These are phyloP conservation scores for Gaeumannomyces tritici DNA, from an alignment of 2,329 filamentous ascomycete genomes.

Conservation along the genomic window DNA sequence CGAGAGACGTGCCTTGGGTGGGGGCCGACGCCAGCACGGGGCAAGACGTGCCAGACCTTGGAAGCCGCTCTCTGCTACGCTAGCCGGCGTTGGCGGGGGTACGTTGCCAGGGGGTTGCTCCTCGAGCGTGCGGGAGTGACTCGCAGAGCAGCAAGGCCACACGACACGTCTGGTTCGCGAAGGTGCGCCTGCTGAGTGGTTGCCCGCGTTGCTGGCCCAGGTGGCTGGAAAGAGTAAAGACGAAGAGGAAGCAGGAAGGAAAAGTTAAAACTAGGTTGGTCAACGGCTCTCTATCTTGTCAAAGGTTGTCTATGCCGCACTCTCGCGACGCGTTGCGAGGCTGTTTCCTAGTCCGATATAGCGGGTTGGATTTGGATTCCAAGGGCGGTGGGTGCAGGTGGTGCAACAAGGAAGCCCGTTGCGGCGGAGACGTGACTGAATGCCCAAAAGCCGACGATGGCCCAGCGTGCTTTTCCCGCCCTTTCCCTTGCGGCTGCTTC, in stretches of 20 bases:
- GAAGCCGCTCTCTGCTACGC: constrained; percentile 1
- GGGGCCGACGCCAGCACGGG: constrained; percentile 2
- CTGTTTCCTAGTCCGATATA: background rate
- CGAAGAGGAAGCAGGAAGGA: background rate
- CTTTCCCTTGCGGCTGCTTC: background rate
- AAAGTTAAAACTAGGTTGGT: background rate
- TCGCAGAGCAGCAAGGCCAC: background rate
- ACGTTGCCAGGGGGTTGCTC: background rate
- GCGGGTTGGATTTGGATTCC: background rate
- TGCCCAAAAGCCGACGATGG: background rate
- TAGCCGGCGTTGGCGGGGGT: constrained; percentile 3
- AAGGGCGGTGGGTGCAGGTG: background rate
- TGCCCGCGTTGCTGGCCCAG: background rate
- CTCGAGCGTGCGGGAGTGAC: background rate
- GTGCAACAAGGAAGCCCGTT: too few species aligned
- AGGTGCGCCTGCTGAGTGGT: background rate
- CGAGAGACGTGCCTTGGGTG: constrained; percentile 1
- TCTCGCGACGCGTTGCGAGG: background rate
- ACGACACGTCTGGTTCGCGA: background rate
- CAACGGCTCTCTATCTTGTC: background rate
- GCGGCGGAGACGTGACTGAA: background rate
- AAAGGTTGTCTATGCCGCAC: background rate
- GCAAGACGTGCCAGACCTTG: constrained; percentile 4
- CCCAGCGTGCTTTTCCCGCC: background rate
- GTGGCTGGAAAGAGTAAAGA: background rate